Base-by-base conservation (phyloP, 768 basidiomycete genomes). In the Rhizopogon vinicolor region DNA sequence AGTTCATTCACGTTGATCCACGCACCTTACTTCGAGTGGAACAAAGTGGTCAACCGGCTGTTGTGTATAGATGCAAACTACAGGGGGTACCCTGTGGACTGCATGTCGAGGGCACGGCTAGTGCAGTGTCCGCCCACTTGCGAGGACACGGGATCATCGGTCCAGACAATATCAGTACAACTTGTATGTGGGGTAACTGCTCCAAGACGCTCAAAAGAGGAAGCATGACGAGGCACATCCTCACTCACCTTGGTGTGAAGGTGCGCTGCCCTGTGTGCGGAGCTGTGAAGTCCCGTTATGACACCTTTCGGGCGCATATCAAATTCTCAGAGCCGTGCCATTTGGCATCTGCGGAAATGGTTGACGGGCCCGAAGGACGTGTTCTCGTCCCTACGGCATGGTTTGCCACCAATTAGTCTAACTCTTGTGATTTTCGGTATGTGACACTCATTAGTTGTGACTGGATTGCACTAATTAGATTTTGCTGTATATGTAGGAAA, bases 171-270 rank as follows among this genome's bases (percentile, higher is more conserved):
- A 42, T 29, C 33, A 14, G 1, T 12, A 40, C 28, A 14, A 44
- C 0, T 19, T 58, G 56, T n/a, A 42, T 13, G 2, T 58, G 56
- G 56, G 12, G 3, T 1, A 31, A 12, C 31, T 54, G 56, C 41
- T 6, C 5, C 8, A 40, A 50, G 12, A 48, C 19, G 2, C 18
- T 45, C 22, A 54, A 33, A n/a, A 29, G 9, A 1, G 46, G 33
- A 18, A 50, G 53, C 35, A 50, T 58, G 22, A 7, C 53, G 10
- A 45, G 53, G 10, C 56, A 58, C 13, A 19, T 58, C 5, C 48
- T 54, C 35, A 41, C 56, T 35, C 56, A 58, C 28, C 33, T 58
- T 3, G 14, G 33, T 22, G 46, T 50, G 7, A 50, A 29, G 13
- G 42, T 39, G 7, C 22, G n/a, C 8, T 58, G 56, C 41, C 44